phyloP scores from a whole-genome alignment of 805 yeast genomes.

The Myxozyma monticola region DNA sequence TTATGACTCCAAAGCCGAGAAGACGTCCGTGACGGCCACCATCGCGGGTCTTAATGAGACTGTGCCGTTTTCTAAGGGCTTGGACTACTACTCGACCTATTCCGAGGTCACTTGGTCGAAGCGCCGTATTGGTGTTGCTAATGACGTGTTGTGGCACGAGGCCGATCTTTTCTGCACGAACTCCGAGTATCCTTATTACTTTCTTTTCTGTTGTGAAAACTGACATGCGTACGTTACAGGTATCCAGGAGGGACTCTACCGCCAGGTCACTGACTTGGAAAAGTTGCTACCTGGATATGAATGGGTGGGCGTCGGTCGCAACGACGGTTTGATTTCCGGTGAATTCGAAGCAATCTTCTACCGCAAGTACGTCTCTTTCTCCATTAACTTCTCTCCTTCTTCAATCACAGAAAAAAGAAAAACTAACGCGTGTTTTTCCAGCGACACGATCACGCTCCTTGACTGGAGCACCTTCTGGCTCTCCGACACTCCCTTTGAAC shows the following conservation, averaged over 20 bases:
- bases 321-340: constrained; percentile 5
- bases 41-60: constrained; percentile 7
- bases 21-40: constrained; percentile 3
- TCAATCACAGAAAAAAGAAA: neutral
- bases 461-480: constrained; percentile 16
- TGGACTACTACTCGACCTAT: constrained; percentile 1
- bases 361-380: constrained; percentile 2
- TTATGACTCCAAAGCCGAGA: constrained; percentile 6
- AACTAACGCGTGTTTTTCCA: neutral
- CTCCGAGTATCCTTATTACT: neutral
- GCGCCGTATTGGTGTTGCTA: constrained; percentile 7
- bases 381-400: too few species aligned
- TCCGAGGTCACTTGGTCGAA: constrained; percentile 8
- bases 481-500: constrained; percentile 9
- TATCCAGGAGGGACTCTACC: constrained; percentile 9
- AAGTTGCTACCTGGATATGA: constrained; percentile 3
- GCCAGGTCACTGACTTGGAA: constrained; percentile 10
- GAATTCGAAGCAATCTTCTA: constrained; percentile 16
- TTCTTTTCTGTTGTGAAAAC: neutral
- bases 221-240: neutral
- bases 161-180: constrained; percentile 4
- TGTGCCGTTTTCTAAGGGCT: neutral
- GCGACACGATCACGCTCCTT: neutral
- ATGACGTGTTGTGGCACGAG: neutral
- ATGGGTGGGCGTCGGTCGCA: constrained; percentile 14